A percentile compares a stretch with the other conserved stretches of the same genome.
phyloP scores from a whole-genome alignment of 75 land plant genomes.

The Isoetes taiwanensis region DNA sequence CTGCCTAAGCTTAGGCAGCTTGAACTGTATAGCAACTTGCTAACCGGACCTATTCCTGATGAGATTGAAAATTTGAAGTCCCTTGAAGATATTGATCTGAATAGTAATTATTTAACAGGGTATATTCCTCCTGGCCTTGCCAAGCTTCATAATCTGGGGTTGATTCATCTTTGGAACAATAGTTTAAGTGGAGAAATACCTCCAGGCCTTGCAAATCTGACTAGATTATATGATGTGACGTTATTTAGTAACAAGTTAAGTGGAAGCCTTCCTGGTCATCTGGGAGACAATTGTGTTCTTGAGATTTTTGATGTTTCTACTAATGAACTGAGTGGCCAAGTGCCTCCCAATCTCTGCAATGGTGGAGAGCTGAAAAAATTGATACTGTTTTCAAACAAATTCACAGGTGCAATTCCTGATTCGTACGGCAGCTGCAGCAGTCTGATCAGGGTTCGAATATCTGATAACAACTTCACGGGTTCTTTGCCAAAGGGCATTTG shows the following conservation, averaged over 20 bases:
- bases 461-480: slow-evolving; percentile 53
- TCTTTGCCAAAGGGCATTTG: slow-evolving; percentile 49
- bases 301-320: slow-evolving; percentile 34
- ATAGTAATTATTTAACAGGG: slow-evolving; percentile 37
- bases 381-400: slow-evolving; percentile 44
- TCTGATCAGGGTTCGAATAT: slow-evolving; percentile 40
- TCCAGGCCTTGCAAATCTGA: slow-evolving; percentile 29
- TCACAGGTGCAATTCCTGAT: slow-evolving; percentile 59
- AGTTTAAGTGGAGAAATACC: slow-evolving; percentile 35
- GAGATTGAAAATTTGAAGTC: slow-evolving; percentile 40
- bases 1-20: slow-evolving; percentile 43
- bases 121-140: slow-evolving; percentile 42
- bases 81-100: slow-evolving; percentile 43
- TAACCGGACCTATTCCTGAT: slow-evolving; percentile 47
- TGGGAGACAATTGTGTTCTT: slow-evolving; percentile 40
- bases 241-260: no score
- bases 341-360: slow-evolving; percentile 59
- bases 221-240: no score
- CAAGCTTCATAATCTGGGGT: slow-evolving; percentile 25
- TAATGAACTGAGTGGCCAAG: slow-evolving; percentile 41
- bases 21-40: slow-evolving; percentile 33
- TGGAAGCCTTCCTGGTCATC: slow-evolving; percentile 1
- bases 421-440: slow-evolving; percentile 50
- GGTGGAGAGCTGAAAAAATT: slow-evolving; percentile 37
- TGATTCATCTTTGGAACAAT: slow-evolving; percentile 41